phyloP scores from a whole-genome alignment of 805 yeast species.

The Torulaspora indica region DNA sequence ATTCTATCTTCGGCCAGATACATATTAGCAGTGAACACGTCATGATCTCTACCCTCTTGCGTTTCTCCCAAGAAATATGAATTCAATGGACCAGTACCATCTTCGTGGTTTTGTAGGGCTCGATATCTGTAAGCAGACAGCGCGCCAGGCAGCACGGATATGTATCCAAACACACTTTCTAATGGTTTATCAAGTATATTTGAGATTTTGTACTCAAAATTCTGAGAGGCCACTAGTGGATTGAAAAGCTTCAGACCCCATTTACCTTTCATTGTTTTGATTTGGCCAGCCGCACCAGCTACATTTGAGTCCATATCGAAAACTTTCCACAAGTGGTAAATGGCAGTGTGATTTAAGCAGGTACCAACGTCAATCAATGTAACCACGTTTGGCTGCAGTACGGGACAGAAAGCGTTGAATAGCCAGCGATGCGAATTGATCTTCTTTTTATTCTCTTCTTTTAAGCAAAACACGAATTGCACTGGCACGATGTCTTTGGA shows the following conservation, averaged over 20 bases:
- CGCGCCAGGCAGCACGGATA: constrained; percentile 93
- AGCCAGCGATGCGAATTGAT: constrained; percentile 97
- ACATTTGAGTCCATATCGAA: constrained; percentile 94
- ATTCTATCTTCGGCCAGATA: constrained; percentile 96
- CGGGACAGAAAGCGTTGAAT: constrained; percentile 90
- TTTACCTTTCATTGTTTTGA: constrained; percentile 90
- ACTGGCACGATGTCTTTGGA: constrained; percentile 93
- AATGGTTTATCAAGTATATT: constrained; percentile 91
- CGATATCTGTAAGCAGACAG: constrained; percentile 88
- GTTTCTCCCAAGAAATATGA: constrained; percentile 89
- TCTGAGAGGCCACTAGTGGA: constrained; percentile 93
- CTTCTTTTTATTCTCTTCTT: constrained; percentile 1
- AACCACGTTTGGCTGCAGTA: constrained; percentile 85
- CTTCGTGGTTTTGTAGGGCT: constrained; percentile 78
- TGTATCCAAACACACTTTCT: constrained; percentile 89
- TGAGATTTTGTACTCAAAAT: constrained; percentile 96
- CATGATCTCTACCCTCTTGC: constrained; percentile 52
- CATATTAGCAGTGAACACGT: constrained; percentile 94
- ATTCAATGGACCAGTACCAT: constrained; percentile 86
- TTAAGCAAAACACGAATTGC: constrained; percentile 73
- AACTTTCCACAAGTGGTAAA: constrained; percentile 95
- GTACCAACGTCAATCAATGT: constrained; percentile 96
- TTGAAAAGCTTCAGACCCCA: constrained; percentile 75
- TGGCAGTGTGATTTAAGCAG: constrained; percentile 79
- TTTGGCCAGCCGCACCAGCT: constrained; percentile 99